Evolutionary conservation across 169 alveolate genomes (phyloP).

Genomic region (Babesia gibsoni): DNA sequence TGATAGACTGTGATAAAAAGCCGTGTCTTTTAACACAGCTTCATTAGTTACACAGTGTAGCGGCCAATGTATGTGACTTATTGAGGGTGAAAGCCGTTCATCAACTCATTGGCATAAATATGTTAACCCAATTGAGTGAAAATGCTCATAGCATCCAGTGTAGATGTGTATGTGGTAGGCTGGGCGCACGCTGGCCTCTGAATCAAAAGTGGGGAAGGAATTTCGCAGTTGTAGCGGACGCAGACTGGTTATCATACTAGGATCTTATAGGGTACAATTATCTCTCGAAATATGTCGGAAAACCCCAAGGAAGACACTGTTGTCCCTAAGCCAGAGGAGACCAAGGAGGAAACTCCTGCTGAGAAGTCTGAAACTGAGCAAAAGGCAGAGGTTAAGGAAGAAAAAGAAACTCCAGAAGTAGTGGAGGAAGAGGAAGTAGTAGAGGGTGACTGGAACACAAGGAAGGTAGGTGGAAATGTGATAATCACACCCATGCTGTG

Average conservation of each 20-base stretch:
- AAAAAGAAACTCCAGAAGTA: neutral
- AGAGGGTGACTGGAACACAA: constrained; percentile 85
- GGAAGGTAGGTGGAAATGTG: constrained; percentile 65
- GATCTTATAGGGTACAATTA: no score
- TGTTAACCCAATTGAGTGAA: no score
- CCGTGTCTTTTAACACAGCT: no score
- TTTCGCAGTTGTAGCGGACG: neutral
- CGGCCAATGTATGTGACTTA: no score
- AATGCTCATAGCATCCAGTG: no score
- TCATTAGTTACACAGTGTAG: no score
- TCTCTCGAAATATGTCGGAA: neutral
- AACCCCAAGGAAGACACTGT: neutral
- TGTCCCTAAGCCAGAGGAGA: neutral
- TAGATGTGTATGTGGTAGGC: no score
- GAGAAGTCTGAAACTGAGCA: neutral
- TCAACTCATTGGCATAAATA: no score
- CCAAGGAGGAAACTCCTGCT: constrained; percentile 6
- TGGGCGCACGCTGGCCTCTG: neutral
- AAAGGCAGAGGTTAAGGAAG: neutral
- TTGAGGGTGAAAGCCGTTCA: no score
- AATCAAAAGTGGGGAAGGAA: constrained; percentile 21
- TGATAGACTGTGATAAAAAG: no score
- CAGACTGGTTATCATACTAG: neutral
- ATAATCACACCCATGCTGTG: neutral
- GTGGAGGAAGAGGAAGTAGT: constrained; percentile 79